Evolutionary conservation across 2,329 filamentous ascomycete species (phyloP), one percentile per base, ranked within the genome.

Genomic region (Canariomyces notabilis): DNA sequence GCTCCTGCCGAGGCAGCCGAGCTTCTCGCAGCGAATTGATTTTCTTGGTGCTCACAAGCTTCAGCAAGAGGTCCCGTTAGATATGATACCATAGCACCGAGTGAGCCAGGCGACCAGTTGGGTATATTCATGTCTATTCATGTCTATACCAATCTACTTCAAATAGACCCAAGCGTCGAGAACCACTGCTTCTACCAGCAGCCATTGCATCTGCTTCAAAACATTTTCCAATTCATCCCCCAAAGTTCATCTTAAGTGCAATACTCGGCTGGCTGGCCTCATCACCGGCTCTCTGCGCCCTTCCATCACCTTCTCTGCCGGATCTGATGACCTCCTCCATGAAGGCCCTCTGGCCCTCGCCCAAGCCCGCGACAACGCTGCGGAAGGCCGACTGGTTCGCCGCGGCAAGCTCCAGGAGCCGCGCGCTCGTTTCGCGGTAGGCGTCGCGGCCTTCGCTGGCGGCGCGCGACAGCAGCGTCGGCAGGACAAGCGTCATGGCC

Each of bases 181-280:
- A 29, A 29, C 3, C 3, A 29, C 26, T 12, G 14, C 23, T 32
- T 23, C 19, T 22, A 18, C 23, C 16, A 21, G 37, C 36, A 38
- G 6, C 21, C 11, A 32, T 33, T 20, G 14, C n/a, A 11, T 16
- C 14, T 18, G 20, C 21, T 22, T 38, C 26, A 33, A n/a, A 12
- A 3, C 23, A 15, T 26, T 20, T n/a, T 29, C 31, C 18, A 9
- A 14, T n/a, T 60, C 43, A 64, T 15, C 70, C 68, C 5, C 80
- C 80, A 75, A 98, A 97, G 65, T 95, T 77, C 87, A 97, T 94
- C 76, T 94, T 93, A 61, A 98, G 67, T 44, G 89, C 89, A 74
- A 98, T 98, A 53, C 74, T 93, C 11, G 93, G 93, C 48, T 72
- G 69, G 48, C 69, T 72, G 41, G 66, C 67, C 35, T 67, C 60